Conservation (phyloP, 306 rosid species). For the Inga laurina region DNA sequence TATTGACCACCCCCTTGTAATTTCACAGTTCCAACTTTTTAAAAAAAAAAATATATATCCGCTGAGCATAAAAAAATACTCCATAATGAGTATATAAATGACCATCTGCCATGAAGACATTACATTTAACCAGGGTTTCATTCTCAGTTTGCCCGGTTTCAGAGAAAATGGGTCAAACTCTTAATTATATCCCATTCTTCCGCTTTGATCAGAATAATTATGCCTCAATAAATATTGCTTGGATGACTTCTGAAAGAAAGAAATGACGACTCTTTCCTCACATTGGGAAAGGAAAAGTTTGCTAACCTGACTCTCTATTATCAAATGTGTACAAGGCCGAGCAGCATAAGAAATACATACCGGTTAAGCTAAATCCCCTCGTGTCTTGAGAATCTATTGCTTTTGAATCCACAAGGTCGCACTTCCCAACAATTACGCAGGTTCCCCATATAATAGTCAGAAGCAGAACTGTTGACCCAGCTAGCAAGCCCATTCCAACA, state of each 20-base stretch:
- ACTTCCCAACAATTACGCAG: constrained; percentile 71
- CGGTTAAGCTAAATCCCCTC: constrained; percentile 51
- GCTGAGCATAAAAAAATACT: not conserved
- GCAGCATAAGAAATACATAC: constrained; percentile 41
- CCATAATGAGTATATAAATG: not conserved
- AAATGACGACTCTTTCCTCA: not conserved
- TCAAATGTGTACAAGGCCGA: not conserved
- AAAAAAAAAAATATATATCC: not conserved
- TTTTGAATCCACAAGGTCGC: constrained; percentile 58
- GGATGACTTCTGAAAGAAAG: constrained; percentile 1
- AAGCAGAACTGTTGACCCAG: constrained; percentile 76
- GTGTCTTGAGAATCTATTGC: constrained; percentile 63
- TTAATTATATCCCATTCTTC: not conserved
- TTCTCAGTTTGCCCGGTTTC: not conserved
- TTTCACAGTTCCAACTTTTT: not conserved
- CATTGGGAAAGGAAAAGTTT: constrained; percentile 1
- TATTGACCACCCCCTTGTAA: not conserved
- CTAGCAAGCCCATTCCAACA: constrained; percentile 79
- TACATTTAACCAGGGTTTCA: not conserved
- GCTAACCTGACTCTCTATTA: not conserved
- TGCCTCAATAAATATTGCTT: not conserved
- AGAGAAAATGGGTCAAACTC: not conserved
- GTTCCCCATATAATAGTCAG: constrained; percentile 75
- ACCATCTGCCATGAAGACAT: not conserved
- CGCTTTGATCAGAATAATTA: not conserved